Evolutionary conservation across 1,284 basidiomycete species (phyloP).

Genomic region (Dichomitus squalens): DNA sequence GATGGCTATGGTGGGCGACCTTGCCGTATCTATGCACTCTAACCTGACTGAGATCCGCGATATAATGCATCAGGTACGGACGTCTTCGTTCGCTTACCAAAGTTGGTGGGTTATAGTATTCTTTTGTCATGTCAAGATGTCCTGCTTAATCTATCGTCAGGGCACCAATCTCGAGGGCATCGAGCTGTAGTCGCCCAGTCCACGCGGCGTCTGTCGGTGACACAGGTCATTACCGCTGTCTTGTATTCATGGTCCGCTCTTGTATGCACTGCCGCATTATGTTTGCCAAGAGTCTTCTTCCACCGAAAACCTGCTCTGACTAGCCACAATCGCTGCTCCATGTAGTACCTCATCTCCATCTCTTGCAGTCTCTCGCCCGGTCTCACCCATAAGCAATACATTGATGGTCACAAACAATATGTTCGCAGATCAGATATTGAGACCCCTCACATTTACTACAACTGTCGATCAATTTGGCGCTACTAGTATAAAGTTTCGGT

Average conservation of each 20-base stretch:
- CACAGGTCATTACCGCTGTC: neutral
- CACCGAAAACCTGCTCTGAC: too few relatives aligned
- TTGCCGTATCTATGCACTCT: neutral
- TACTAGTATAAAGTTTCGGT: too few relatives aligned
- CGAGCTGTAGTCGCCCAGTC: slow-evolving; percentile 59
- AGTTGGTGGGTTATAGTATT: slow-evolving; percentile 56
- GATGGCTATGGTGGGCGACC: slow-evolving; percentile 77
- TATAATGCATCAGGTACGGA: slow-evolving; percentile 62
- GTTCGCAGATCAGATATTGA: too few relatives aligned
- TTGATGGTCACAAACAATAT: too few relatives aligned
- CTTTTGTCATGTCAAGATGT: neutral
- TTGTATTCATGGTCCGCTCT: neutral
- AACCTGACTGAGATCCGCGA: neutral
- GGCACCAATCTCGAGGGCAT: slow-evolving; percentile 85
- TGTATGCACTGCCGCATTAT: neutral
- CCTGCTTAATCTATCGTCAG: slow-evolving; percentile 39
- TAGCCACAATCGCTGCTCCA: too few relatives aligned
- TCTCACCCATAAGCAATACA: too few relatives aligned
- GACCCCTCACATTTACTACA: too few relatives aligned
- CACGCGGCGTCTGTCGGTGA: neutral
- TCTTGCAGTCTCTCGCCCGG: too few relatives aligned
- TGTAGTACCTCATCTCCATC: too few relatives aligned
- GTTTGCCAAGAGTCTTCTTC: too few relatives aligned
- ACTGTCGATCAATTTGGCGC: too few relatives aligned
- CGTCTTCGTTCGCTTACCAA: slow-evolving; percentile 79